Evolutionary conservation across 2,329 filamentous ascomycete species (phyloP), one percentile per base, ranked within the genome.

Genomic region (Beauveria brongniartii): DNA sequence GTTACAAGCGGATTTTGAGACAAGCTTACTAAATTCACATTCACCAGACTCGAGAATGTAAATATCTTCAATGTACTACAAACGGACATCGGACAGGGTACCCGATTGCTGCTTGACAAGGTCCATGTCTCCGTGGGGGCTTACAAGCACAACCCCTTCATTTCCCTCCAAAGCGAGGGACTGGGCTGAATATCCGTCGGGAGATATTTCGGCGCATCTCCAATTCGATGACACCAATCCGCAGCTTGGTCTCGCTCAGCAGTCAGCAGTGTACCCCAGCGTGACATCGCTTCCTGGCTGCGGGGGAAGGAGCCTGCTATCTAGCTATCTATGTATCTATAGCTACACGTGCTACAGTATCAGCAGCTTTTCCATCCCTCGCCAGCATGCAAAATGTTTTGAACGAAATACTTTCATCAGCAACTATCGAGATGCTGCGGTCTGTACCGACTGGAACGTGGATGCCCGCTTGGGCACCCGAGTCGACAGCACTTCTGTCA

Each of bases 391-490:
- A 4, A 4, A 2, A 34, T 18, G n/a, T 9, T 8, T 0, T 7
- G 0, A 37, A 16, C 14, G 12, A 26, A 34, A 52, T 4, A 8
- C 24, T 16, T 28, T n/a, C 3, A 16, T 4, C n/a, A 59, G 0
- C 14, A 7, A 40, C 3, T 1, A 20, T 26, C 20, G 52, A 55
- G 1, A 63, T 63, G 61, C 40, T 63, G 20, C 56, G 47, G 28
- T 37, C 44, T 6, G 54, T 54, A 12, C 52, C 56, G 6, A 78
- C 77, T 8, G 77, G 76, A 12, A 79, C 76, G 3, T 79, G 77
- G 77, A 65, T 79, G 62, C 76, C 77, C 47, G 75, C 77, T 2
- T 77, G 74, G 74, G 75, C 78, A 5, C 77, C 77, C 22, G 70
- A 78, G 65, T 77, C 74, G 3, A 77, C 74, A 1, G 14, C 67